Percentiles rank a stretch among this genome's conserved stretches.
Conservation (phyloP, 2,329 filamentous ascomycete species). For the Dactylellina sp. region DNA sequence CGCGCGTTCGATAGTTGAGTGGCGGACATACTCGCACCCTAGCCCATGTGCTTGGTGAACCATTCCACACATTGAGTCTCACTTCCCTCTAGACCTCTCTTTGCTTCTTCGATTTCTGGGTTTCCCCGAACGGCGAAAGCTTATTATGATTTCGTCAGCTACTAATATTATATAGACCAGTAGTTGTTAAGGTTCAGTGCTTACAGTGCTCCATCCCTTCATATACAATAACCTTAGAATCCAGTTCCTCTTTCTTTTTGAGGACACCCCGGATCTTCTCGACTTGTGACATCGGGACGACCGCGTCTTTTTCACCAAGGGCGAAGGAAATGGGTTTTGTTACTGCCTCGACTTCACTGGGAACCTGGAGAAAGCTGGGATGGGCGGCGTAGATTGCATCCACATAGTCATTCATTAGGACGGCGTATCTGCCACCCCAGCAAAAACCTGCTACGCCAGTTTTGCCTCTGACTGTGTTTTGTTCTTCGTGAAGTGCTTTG, state of each 20-base stretch:
- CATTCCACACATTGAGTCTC: conserved; percentile 62
- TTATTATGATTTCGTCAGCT: conserved; percentile 15
- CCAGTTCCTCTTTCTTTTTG: conserved; percentile 62
- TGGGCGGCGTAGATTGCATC: conserved; percentile 58
- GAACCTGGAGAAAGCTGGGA: conserved; percentile 64
- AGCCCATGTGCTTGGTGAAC: conserved; percentile 59
- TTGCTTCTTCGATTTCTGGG: conserved; percentile 59
- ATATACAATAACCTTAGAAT: conserved; percentile 64
- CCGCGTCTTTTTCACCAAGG: conserved; percentile 66
- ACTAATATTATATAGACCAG: background rate
- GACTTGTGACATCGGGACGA: conserved; percentile 62
- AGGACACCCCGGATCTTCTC: conserved; percentile 63
- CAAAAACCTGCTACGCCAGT: conserved; percentile 72
- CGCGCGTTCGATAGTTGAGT: too few relatives aligned
- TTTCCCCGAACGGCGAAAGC: conserved; percentile 64
- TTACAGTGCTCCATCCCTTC: conserved; percentile 63
- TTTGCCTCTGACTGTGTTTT: conserved; percentile 61
- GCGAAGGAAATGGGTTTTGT: conserved; percentile 66
- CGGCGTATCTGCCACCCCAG: conserved; percentile 72
- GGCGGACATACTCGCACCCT: too few relatives aligned
- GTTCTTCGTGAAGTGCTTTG: conserved; percentile 54
- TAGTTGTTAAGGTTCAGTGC: conserved; percentile 3
- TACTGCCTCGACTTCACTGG: conserved; percentile 67
- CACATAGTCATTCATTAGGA: conserved; percentile 65
- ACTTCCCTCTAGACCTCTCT: conserved; percentile 59